These are phyloP conservation scores for Dothiorella sarmentorum DNA, from an alignment of 2,329 filamentous ascomycete species.

Conservation along the genomic window DNA sequence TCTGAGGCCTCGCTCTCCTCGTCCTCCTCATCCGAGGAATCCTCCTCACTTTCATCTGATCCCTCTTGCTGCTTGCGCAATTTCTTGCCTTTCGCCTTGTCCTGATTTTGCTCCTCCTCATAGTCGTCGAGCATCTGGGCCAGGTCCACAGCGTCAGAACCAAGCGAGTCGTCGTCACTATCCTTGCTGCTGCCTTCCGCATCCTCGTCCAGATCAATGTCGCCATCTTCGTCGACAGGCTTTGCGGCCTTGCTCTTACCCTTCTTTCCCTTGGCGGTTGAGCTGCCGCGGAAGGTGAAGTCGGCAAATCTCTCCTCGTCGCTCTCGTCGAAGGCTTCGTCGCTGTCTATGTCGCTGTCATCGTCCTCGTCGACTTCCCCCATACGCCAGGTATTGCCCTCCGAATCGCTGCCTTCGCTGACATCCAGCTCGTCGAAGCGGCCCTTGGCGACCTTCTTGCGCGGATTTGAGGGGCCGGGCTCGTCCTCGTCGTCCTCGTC, in stretches of 20 bases:
- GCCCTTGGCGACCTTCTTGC: conserved; percentile 32
- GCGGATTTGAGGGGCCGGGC: conserved; percentile 28
- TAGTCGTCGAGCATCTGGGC: conserved; percentile 57
- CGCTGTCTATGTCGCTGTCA: conserved; percentile 67
- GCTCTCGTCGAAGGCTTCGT: conserved; percentile 83
- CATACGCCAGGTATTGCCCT: conserved; percentile 80
- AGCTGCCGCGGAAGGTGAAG: conserved; percentile 64
- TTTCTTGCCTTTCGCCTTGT: conserved; percentile 28
- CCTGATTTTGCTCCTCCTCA: conserved; percentile 31
- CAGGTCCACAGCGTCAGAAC: conserved; percentile 61
- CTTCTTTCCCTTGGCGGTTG: conserved; percentile 50
- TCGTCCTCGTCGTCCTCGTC: conserved; percentile 44
- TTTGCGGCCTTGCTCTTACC: conserved; percentile 30
- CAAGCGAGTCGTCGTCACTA: conserved; percentile 60
- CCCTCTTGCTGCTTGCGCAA: conserved; percentile 28
- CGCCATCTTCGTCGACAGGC: conserved; percentile 27
- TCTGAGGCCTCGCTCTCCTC: conserved; percentile 49
- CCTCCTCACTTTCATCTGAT: conserved; percentile 52
- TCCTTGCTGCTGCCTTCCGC: conserved; percentile 42
- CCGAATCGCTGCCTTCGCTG: conserved; percentile 77
- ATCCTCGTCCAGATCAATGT: conserved; percentile 50
- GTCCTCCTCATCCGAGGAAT: conserved; percentile 49
- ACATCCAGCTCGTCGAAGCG: conserved; percentile 45
- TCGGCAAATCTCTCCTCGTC: conserved; percentile 83
- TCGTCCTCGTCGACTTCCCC: conserved; percentile 66